Conservation (phyloP, 345 rosid species). For the Acer saccharum region DNA sequence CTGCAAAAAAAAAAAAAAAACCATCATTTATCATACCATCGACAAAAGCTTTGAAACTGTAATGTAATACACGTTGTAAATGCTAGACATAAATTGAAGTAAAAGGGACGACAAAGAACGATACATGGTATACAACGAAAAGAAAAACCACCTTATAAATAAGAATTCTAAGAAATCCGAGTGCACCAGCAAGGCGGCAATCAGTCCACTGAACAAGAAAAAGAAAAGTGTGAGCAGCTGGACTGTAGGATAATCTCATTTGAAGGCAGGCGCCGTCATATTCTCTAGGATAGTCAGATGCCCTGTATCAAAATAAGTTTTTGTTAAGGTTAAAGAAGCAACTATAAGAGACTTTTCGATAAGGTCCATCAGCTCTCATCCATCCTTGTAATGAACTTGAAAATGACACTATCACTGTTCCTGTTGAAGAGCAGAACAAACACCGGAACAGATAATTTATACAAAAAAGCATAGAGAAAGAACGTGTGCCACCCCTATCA, state of each 20-base stretch:
- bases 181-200: slow-evolving; percentile 83
- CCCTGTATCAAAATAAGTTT: slow-evolving; percentile 47
- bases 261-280: slow-evolving; percentile 91
- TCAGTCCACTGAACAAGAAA: slow-evolving; percentile 98
- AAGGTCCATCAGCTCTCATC: neutral
- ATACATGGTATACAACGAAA: neutral
- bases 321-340: neutral
- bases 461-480: neutral
- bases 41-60: neutral
- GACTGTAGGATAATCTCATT: slow-evolving; percentile 94
- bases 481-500: neutral
- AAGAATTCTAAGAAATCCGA: slow-evolving; percentile 89
- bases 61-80: neutral
- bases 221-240: slow-evolving; percentile 81
- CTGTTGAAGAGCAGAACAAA: neutral
- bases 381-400: neutral
- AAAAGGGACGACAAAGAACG: too few species aligned
- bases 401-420: neutral
- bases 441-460: neutral
- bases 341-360: neutral
- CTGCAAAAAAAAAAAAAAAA: slow-evolving; percentile 32
- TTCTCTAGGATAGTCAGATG: slow-evolving; percentile 82
- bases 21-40: slow-evolving; percentile 17
- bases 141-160: slow-evolving; percentile 64
- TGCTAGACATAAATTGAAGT: neutral